Conservation (phyloP, 768 basidiomycete genomes). For the Psilocybe subaeruginosa region DNA sequence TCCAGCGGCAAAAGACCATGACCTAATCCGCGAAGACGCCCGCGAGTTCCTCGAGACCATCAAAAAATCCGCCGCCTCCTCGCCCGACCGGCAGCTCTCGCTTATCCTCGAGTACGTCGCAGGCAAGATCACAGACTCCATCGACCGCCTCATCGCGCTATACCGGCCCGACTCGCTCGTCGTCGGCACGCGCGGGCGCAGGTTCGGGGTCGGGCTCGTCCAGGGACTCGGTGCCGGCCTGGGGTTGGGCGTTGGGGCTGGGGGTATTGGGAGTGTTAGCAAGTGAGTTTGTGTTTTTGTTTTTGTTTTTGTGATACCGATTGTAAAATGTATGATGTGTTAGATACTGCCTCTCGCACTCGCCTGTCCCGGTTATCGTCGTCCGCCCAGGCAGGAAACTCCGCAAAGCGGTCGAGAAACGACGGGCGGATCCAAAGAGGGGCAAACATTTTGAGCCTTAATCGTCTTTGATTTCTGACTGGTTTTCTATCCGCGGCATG, state of each 20-base stretch:
- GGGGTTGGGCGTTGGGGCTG: conserved; percentile 38
- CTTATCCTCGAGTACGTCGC: conserved; percentile 95
- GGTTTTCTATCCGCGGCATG: not conserved
- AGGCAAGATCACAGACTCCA: conserved; percentile 85
- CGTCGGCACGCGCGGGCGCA: conserved; percentile 84
- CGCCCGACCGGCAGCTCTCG: conserved; percentile 81
- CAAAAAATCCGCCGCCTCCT: conserved; percentile 81
- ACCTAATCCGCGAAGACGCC: conserved; percentile 59
- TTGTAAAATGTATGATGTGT: not conserved
- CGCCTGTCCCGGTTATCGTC: conserved; percentile 95
- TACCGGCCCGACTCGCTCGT: conserved; percentile 92
- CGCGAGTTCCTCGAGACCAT: conserved; percentile 76
- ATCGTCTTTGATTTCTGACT: not conserved
- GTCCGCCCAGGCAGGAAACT: conserved; percentile 90
- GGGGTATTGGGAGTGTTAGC: conserved; percentile 53
- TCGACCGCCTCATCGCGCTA: conserved; percentile 90
- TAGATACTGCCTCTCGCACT: conserved; percentile 86
- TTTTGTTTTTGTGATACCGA: not conserved
- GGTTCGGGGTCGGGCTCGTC: conserved; percentile 32
- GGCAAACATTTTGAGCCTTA: conserved; percentile 73
- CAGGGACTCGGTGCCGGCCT: conserved; percentile 25
- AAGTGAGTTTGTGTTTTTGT: conserved; percentile 32
- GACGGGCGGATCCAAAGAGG: conserved; percentile 82
- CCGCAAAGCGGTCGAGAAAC: conserved; percentile 81
- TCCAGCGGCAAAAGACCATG: not conserved